phyloP scores from a whole-genome alignment of 2,329 filamentous ascomycete species.

The Curvularia sp. region DNA sequence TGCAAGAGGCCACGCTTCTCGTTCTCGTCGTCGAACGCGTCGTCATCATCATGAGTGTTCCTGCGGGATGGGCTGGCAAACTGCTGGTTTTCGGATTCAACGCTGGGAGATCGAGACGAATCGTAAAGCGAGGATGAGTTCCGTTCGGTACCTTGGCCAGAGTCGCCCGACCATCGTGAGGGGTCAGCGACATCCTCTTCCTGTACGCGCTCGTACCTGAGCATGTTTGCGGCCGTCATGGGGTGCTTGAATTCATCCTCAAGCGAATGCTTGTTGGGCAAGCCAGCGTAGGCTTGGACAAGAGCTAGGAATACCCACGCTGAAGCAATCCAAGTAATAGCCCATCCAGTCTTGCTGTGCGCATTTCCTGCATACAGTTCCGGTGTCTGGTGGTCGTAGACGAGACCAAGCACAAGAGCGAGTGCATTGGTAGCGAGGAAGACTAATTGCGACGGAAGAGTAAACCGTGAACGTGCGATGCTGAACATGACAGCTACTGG shows the following conservation, averaged over 20 bases:
- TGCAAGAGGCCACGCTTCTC: slow-evolving; percentile 57
- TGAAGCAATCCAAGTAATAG: slow-evolving; percentile 73
- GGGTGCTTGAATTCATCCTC: slow-evolving; percentile 33
- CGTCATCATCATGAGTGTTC: slow-evolving; percentile 52
- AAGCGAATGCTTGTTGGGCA: slow-evolving; percentile 43
- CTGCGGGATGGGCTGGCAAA: slow-evolving; percentile 49
- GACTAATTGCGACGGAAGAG: slow-evolving; percentile 70
- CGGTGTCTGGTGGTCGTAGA: slow-evolving; percentile 80
- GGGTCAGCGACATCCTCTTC: slow-evolving; percentile 32
- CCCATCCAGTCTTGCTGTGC: slow-evolving; percentile 90
- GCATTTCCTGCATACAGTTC: slow-evolving; percentile 86
- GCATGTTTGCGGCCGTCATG: slow-evolving; percentile 48
- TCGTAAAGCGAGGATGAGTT: slow-evolving; percentile 72
- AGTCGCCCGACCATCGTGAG: slow-evolving; percentile 54
- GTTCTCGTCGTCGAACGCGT: slow-evolving; percentile 55
- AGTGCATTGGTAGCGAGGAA: slow-evolving; percentile 55
- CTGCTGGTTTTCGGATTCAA: slow-evolving; percentile 53
- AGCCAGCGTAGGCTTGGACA: slow-evolving; percentile 65
- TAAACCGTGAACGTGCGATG: slow-evolving; percentile 77
- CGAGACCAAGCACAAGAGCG: slow-evolving; percentile 49
- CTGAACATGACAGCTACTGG: slow-evolving; percentile 85
- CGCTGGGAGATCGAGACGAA: slow-evolving; percentile 67
- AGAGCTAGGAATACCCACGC: slow-evolving; percentile 74
- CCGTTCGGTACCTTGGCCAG: slow-evolving; percentile 72
- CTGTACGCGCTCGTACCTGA: slow-evolving; percentile 50